Conservation (phyloP, 1,139 yeast species). For the Suhomyces guaymorum region DNA sequence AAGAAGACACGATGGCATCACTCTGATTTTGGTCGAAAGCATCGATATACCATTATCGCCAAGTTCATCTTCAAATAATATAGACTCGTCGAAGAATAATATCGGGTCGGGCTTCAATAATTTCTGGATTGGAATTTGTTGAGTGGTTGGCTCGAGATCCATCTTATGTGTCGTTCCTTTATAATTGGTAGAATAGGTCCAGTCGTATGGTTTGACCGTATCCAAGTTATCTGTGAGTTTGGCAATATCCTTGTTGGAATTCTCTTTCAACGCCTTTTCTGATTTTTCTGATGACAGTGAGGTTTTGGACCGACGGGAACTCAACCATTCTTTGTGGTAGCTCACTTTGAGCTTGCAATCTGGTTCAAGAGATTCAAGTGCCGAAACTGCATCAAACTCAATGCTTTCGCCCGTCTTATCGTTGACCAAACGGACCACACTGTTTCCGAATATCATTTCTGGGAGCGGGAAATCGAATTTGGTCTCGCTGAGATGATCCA, state of each 20-base stretch:
- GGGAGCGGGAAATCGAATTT: constrained; percentile 80
- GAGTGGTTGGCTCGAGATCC: constrained; percentile 24
- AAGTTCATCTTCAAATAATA: constrained; percentile 88
- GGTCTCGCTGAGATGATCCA: constrained; percentile 66
- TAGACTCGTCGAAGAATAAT: constrained; percentile 82
- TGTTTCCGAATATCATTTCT: constrained; percentile 97
- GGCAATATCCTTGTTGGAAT: constrained; percentile 32
- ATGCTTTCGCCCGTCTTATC: constrained; percentile 48
- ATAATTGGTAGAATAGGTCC: constrained; percentile 90
- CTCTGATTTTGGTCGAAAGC: constrained; percentile 76
- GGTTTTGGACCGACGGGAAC: constrained; percentile 51
- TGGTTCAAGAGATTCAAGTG: constrained; percentile 62
- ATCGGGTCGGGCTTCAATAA: constrained; percentile 81
- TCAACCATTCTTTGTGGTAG: constrained; percentile 87
- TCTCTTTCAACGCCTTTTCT: constrained; percentile 31
- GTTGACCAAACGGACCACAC: constrained; percentile 54
- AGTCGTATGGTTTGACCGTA: constrained; percentile 75
- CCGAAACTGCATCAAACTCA: constrained; percentile 76
- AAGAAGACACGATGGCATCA: constrained; percentile 80
- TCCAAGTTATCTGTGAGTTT: constrained; percentile 43
- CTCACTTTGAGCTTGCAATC: constrained; percentile 59
- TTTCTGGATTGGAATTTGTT: constrained; percentile 65
- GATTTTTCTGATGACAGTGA: constrained; percentile 26
- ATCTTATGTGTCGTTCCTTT: constrained; percentile 52
- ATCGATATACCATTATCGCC: constrained; percentile 94